Evolutionary conservation across 1,139 yeast genomes (phyloP).

Genomic region (Nakaseomyces uthaithaninus): DNA sequence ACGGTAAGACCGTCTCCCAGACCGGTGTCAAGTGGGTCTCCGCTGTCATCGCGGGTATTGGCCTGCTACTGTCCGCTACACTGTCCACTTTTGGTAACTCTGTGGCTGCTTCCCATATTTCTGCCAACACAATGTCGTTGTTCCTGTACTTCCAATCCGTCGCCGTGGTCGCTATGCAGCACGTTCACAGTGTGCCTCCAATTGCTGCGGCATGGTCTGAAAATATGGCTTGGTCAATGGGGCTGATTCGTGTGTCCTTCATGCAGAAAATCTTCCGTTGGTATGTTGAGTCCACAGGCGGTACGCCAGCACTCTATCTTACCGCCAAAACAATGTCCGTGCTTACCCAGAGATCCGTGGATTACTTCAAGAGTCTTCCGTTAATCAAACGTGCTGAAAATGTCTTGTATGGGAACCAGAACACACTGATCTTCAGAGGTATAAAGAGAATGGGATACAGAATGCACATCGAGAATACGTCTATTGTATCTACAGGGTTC

Average conservation of each 20-base stretch:
- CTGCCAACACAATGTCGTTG: constrained; percentile 68
- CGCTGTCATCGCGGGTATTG: constrained; percentile 71
- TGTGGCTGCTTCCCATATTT: constrained; percentile 69
- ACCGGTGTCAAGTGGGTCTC: constrained; percentile 81
- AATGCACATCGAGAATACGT: constrained; percentile 62
- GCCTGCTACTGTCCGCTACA: constrained; percentile 58
- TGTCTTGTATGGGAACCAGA: constrained; percentile 37
- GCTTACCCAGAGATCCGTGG: constrained; percentile 62
- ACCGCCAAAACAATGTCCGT: constrained; percentile 52
- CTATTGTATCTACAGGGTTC: constrained; percentile 67
- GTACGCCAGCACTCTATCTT: constrained; percentile 56
- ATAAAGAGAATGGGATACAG: constrained; percentile 63
- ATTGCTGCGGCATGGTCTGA: constrained; percentile 78
- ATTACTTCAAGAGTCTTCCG: constrained; percentile 23
- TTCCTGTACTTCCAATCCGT: constrained; percentile 74
- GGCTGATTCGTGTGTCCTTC: constrained; percentile 56
- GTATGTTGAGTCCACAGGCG: constrained; percentile 79
- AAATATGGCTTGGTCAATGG: constrained; percentile 83
- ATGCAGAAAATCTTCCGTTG: constrained; percentile 76
- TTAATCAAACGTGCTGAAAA: constrained; percentile 32
- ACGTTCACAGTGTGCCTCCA: constrained; percentile 68
- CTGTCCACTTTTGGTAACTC: constrained; percentile 73
- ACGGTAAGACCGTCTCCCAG: constrained; percentile 70
- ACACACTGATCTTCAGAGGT: constrained; percentile 60
- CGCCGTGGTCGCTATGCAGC: constrained; percentile 64